Conservation (phyloP, 192 early-diverging fungal species). For the Endogone sp. region DNA sequence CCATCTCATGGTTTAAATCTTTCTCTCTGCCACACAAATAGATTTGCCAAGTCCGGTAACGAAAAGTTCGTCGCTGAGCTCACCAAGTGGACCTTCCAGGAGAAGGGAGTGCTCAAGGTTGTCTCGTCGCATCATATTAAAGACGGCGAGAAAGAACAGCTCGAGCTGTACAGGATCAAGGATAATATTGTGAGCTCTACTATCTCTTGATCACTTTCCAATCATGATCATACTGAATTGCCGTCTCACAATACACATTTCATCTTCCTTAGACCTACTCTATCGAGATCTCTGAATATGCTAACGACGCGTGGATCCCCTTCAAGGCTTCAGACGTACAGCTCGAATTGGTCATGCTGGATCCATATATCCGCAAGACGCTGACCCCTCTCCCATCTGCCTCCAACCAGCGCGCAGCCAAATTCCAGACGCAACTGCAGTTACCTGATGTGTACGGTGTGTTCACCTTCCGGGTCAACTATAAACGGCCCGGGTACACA, state of each 20-base stretch:
- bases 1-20: neutral
- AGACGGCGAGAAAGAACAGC: conserved; percentile 56
- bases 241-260: conserved; percentile 10
- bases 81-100: conserved; percentile 87
- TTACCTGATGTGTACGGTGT: conserved; percentile 97
- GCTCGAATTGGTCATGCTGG: conserved; percentile 94
- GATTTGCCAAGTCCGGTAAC: conserved; percentile 56
- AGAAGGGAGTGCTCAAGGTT: conserved; percentile 84
- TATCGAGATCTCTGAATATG: conserved; percentile 77
- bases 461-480: conserved; percentile 94
- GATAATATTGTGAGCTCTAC: conserved; percentile 71
- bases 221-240: conserved; percentile 18
- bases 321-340: conserved; percentile 80
- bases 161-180: conserved; percentile 86
- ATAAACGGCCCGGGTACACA: conserved; percentile 80
- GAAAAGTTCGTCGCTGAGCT: conserved; percentile 69
- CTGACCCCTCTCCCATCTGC: conserved; percentile 43
- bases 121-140: conserved; percentile 60
- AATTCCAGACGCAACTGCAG: conserved; percentile 39
- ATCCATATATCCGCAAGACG: conserved; percentile 88
- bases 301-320: conserved; percentile 76
- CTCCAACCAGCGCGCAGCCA: conserved; percentile 28
- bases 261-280: conserved; percentile 61
- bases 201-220: conserved; percentile 1
- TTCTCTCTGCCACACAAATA: neutral